These are phyloP conservation scores for Globisporangium ultimum DNA, from an alignment of 352 stramenopile species.

Conservation along the genomic window DNA sequence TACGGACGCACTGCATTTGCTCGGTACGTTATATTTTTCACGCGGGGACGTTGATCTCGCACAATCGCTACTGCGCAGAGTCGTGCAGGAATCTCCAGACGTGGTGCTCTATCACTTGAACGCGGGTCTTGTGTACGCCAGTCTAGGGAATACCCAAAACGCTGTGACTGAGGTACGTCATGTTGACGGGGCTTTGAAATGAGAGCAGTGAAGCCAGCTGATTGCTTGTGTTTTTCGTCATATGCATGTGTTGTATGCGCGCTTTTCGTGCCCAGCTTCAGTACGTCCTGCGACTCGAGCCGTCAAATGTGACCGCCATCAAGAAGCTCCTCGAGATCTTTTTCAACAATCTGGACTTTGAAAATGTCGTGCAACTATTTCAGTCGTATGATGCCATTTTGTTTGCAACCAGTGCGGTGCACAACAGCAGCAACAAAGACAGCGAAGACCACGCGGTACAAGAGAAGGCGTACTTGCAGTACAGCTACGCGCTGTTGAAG, in stretches of 20 bases:
- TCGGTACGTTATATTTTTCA: conserved; percentile 33
- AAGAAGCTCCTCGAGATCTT: conserved; percentile 25
- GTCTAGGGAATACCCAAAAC: neutral
- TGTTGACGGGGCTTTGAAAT: too few species aligned
- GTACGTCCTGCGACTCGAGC: conserved; percentile 19
- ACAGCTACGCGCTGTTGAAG: conserved; percentile 35
- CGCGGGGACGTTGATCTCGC: conserved; percentile 14
- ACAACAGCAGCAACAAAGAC: neutral
- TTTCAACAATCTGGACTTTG: neutral
- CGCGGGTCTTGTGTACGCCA: conserved; percentile 1
- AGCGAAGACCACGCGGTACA: conserved; percentile 16
- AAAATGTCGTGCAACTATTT: conserved; percentile 21
- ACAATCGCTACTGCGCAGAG: conserved; percentile 17
- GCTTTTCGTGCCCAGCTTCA: neutral
- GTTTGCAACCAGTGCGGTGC: neutral
- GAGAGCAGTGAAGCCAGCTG: too few species aligned
- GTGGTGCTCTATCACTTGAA: conserved; percentile 29
- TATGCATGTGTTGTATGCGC: neutral
- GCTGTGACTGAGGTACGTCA: conserved; percentile 3
- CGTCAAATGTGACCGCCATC: conserved; percentile 19
- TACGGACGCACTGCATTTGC: conserved; percentile 44
- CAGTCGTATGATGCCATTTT: conserved; percentile 14
- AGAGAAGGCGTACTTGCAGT: conserved; percentile 32
- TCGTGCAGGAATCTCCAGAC: conserved; percentile 16
- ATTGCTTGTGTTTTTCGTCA: neutral